A percentile compares a stretch with the other conserved stretches of the same genome.
These are phyloP conservation scores for Suillus decipiens DNA, from an alignment of 768 basidiomycete genomes.

Conservation along the genomic window DNA sequence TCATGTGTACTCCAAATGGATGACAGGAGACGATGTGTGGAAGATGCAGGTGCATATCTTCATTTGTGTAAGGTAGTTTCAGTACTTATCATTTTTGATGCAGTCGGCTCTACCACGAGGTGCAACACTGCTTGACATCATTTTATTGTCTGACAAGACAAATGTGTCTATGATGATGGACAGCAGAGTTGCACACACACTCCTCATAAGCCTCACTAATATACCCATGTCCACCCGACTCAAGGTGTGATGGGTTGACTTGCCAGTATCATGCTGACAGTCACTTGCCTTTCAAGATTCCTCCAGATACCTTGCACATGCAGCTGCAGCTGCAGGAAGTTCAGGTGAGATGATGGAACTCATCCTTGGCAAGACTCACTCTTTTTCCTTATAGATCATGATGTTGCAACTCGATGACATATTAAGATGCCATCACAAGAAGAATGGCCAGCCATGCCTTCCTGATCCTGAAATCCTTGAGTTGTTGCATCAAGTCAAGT, in stretches of 20 bases:
- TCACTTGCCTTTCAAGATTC: neutral
- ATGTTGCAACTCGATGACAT: neutral
- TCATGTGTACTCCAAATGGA: constrained; percentile 22
- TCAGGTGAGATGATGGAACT: neutral
- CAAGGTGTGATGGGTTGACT: no score
- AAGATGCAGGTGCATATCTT: constrained; percentile 12
- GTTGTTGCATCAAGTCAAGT: neutral
- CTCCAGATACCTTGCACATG: neutral
- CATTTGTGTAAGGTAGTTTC: fast-evolving
- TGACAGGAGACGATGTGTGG: constrained; percentile 22
- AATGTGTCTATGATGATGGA: constrained; percentile 31
- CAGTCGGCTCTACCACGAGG: constrained; percentile 20
- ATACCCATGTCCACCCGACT: no score
- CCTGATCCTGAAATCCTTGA: neutral
- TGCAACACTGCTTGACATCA: constrained; percentile 23
- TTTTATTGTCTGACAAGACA: constrained; percentile 36
- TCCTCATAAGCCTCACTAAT: no score
- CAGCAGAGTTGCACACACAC: no score
- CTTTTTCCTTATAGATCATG: neutral
- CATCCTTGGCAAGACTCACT: neutral
- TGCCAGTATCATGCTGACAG: neutral
- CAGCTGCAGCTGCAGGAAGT: neutral
- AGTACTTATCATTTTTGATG: neutral
- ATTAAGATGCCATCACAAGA: neutral
- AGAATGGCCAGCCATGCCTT: neutral